Evolutionary conservation across 768 basidiomycete genomes (phyloP).

Genomic region (Lactarius evosmus): DNA sequence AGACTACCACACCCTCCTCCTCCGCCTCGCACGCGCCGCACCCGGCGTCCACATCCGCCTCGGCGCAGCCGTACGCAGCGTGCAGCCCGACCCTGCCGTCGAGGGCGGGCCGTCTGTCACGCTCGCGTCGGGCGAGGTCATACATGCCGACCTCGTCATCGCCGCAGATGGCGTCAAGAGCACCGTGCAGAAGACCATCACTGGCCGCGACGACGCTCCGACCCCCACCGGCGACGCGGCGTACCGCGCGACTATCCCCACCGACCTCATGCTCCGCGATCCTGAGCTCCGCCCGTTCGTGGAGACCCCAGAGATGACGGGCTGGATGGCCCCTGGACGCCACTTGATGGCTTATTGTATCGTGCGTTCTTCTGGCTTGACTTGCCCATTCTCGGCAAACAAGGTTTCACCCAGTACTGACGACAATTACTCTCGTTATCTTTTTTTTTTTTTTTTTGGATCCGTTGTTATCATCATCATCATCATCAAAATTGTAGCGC

Average conservation of each 20-base stretch:
- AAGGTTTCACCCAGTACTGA: neutral
- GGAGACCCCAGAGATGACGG: conserved; percentile 50
- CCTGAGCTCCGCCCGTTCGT: conserved; percentile 50
- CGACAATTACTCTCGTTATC: conserved; percentile 1
- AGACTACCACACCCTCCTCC: conserved; percentile 42
- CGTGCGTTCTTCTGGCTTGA: conserved; percentile 37
- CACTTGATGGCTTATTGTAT: conserved; percentile 48
- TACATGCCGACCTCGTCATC: conserved; percentile 39
- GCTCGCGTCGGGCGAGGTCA: conserved; percentile 37
- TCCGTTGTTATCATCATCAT: too few relatives aligned
- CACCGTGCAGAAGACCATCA: conserved; percentile 47
- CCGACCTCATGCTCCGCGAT: conserved; percentile 45
- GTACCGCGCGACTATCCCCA: conserved; percentile 53
- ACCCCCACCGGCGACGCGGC: conserved; percentile 60
- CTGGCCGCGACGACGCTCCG: conserved; percentile 43
- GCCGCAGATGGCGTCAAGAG: conserved; percentile 49
- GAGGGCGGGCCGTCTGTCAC: conserved; percentile 35
- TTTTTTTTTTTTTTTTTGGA: conserved; percentile 9
- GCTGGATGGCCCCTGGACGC: conserved; percentile 55
- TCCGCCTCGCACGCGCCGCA: conserved; percentile 34
- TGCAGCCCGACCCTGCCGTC: conserved; percentile 34
- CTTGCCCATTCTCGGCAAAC: neutral
- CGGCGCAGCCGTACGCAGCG: conserved; percentile 34
- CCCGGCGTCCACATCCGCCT: conserved; percentile 37
- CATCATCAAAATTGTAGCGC: conserved; percentile 33